A percentile compares a stretch with the other conserved stretches of the same genome.
Conservation (phyloP, 768 basidiomycete species). For the Holtermanniella nyarrowii region DNA sequence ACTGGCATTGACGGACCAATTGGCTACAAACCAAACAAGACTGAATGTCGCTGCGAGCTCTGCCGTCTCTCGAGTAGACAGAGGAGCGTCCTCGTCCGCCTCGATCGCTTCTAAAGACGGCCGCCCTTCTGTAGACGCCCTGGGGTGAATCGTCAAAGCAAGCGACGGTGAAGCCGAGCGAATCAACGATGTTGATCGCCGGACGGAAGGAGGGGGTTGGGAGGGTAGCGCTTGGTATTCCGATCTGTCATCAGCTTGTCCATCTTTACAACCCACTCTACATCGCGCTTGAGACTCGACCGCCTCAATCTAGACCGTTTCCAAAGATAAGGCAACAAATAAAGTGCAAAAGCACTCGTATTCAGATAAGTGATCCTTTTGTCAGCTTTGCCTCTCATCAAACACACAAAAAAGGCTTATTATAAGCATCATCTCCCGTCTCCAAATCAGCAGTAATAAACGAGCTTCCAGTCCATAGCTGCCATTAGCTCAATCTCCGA, state of each 20-base stretch:
- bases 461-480: conserved; percentile 77
- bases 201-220: not conserved
- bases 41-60: conserved; percentile 69
- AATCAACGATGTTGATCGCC: conserved; percentile 10
- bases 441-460: conserved; percentile 58
- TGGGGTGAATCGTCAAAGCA: not conserved
- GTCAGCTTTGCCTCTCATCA: not conserved
- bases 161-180: conserved; percentile 11
- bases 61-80: conserved; percentile 63
- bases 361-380: conserved; percentile 75
- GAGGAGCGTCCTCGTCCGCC: conserved; percentile 17
- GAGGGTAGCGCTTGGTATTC: conserved; percentile 2
- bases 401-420: conserved; percentile 78
- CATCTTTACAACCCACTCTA: not conserved
- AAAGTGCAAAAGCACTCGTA: conserved; percentile 76
- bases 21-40: conserved; percentile 82
- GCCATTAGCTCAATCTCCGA: not conserved
- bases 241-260: not conserved
- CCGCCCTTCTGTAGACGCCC: not conserved
- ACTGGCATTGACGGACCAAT: conserved; percentile 78
- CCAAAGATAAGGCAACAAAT: conserved; percentile 57
- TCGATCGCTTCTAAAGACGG: not conserved
- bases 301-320: too few species aligned
- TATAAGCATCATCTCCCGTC: conserved; percentile 52
- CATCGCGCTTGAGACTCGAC: too few species aligned